Conservation (phyloP, 768 basidiomycete genomes). For the Kwoniella sp. region DNA sequence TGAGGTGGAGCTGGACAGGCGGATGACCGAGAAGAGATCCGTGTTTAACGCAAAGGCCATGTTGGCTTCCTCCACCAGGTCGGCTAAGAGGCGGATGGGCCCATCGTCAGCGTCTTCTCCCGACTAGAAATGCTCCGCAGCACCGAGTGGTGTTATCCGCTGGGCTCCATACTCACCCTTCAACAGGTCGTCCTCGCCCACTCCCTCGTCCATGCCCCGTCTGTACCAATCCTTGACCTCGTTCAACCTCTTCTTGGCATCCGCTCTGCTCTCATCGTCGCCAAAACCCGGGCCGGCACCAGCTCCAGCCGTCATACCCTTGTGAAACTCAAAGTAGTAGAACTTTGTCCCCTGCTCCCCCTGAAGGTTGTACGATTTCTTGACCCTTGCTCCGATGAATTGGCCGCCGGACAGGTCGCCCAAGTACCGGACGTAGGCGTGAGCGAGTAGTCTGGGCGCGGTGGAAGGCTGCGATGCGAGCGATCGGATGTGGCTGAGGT, state of each 20-base stretch:
- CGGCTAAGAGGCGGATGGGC: too few relatives aligned
- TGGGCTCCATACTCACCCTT: constrained; percentile 55
- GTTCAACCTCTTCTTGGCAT: constrained; percentile 54
- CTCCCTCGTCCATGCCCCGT: constrained; percentile 41
- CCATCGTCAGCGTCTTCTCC: too few relatives aligned
- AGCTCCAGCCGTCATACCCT: constrained; percentile 35
- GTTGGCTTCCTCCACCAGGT: constrained; percentile 41
- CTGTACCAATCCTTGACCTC: constrained; percentile 62
- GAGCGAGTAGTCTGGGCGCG: constrained; percentile 62
- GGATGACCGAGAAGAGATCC: constrained; percentile 38
- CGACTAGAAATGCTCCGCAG: too few relatives aligned
- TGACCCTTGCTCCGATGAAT: constrained; percentile 60
- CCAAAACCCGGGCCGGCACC: constrained; percentile 55
- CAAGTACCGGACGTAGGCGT: constrained; percentile 77
- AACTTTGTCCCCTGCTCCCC: constrained; percentile 59
- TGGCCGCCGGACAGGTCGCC: constrained; percentile 79
- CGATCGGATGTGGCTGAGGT: constrained; percentile 58
- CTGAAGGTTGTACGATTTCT: constrained; percentile 64
- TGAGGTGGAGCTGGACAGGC: constrained; percentile 4
- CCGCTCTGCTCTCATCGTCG: constrained; percentile 25
- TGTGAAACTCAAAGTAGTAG: constrained; percentile 58
- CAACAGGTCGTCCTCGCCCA: constrained; percentile 35
- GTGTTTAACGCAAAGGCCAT: constrained; percentile 41
- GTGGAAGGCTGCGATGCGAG: constrained; percentile 51
- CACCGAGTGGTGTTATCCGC: too few relatives aligned